A percentile compares a stretch with the other conserved stretches of the same genome.
Conservation (phyloP, 2,329 filamentous ascomycete species). For the Blastomyces silverae region DNA sequence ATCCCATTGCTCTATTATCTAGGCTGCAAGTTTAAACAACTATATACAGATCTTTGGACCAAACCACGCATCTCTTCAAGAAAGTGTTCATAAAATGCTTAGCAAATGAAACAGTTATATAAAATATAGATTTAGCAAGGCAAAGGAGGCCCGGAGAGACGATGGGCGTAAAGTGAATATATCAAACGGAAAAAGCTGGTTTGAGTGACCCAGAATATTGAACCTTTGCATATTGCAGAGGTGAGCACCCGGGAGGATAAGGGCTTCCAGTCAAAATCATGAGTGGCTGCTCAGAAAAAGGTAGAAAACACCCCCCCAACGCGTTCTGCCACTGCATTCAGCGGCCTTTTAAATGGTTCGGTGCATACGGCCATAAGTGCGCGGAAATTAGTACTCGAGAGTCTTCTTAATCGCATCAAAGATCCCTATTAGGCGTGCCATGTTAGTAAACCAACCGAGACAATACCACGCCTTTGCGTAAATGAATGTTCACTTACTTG, state of each 20-base stretch:
- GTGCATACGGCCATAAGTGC: background rate
- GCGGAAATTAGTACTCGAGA: constrained; percentile 51
- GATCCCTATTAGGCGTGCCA: constrained; percentile 48
- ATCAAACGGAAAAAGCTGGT: background rate
- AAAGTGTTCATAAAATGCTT: background rate
- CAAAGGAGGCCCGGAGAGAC: background rate
- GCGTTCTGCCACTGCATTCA: background rate
- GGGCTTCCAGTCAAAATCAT: background rate
- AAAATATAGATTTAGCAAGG: background rate
- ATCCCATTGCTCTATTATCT: no score
- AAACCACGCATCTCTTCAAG: no score
- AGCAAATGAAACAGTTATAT: background rate
- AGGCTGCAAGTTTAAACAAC: no score
- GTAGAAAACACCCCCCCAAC: background rate
- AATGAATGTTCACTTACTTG: constrained; percentile 56
- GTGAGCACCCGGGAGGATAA: background rate
- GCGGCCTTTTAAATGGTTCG: background rate
- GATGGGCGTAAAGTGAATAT: background rate
- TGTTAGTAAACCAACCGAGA: constrained; percentile 9
- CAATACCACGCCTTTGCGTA: constrained; percentile 10
- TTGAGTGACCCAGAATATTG: background rate
- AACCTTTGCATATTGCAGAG: background rate
- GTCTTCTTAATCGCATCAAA: constrained; percentile 64
- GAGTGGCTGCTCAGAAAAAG: background rate
- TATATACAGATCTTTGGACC: no score